Base-by-base conservation (phyloP, 805 yeast species). In the Soucietia sequanensis region DNA sequence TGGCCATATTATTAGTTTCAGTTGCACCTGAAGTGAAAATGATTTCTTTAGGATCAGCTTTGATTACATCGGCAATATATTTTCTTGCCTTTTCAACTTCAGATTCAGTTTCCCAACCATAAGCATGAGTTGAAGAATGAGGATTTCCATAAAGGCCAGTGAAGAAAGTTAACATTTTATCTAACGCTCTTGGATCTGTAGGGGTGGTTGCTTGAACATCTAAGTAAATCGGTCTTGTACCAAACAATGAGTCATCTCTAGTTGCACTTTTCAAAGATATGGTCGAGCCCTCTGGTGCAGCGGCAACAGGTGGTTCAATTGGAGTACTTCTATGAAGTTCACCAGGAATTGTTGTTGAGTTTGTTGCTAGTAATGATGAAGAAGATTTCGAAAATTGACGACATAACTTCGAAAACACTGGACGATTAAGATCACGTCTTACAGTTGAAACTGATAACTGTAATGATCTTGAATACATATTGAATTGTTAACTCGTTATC, bases 141-240 rank as follows among this genome's bases (percentile, higher is more conserved):
- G 99, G 99, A 60, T 93, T 93, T 43, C 99, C 99, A 58, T 88
- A 93, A 38, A 87, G 71, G 4, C 98, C 98, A 2, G 98, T 91
- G 60, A 78, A 84, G 55, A 82, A 88, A 49, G 76, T 78, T 48
- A 87, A 58, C 95, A 87, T 88, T 47, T 80, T 82, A 56, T 87
- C 96, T 47, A 93, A 65, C 7, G 93, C 99, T 37, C 99, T 74
- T 21, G 99, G 99, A 57, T 93, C 99, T 1, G 93, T 85, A 18
- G 98, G 99, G 0, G 99, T 91, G 0, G 99, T 93, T 20, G 99
- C 98, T 66, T 93, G 99, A 76, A 90, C 90, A 54, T 93, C 99
- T 53, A 93, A 67, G 62, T 93, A 93, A 43, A 93, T 93, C 7
- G 99, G 99, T 49, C 97, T 76, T 7, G 84, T 70, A 34, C 93